Conservation (phyloP, 2,329 filamentous ascomycete genomes). For the Botrytis byssoidea region DNA sequence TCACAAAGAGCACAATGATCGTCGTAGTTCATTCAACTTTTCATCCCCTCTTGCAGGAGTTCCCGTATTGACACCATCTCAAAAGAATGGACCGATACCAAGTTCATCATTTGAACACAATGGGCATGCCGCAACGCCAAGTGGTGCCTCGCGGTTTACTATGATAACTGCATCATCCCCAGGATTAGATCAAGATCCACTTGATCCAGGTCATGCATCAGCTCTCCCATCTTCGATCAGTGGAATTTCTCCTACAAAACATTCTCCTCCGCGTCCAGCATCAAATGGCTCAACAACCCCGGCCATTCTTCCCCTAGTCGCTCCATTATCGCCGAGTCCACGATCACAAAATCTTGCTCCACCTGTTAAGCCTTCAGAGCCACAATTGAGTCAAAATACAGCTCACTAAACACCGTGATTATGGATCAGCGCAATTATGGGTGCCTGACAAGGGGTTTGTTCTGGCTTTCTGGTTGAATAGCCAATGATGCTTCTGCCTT, state of each 20-base stretch:
- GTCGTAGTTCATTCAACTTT: conserved; percentile 34
- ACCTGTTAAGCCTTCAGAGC: conserved; percentile 51
- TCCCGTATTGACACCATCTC: conserved; percentile 35
- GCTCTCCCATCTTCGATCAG: conserved; percentile 39
- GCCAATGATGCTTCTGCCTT: background rate
- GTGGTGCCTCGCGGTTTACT: conserved; percentile 14
- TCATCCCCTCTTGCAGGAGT: conserved; percentile 36
- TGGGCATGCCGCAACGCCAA: conserved; percentile 19
- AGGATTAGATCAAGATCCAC: conserved; percentile 23
- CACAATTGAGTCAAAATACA: background rate
- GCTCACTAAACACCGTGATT: background rate
- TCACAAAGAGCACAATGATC: conserved; percentile 28
- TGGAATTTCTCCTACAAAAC: conserved; percentile 49
- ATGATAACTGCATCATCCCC: conserved; percentile 21
- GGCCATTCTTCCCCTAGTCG: conserved; percentile 56
- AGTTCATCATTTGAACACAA: conserved; percentile 23
- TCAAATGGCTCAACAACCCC: conserved; percentile 34
- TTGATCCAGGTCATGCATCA: conserved; percentile 30
- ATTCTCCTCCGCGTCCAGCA: conserved; percentile 38
- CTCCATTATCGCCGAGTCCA: conserved; percentile 57
- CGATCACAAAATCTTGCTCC: conserved; percentile 58
- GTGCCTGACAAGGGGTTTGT: background rate
- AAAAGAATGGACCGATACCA: conserved; percentile 26
- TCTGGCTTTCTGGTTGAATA: background rate
- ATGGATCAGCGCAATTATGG: background rate